Evolutionary conservation across 2,329 filamentous ascomycete species (phyloP), one percentile per base, ranked within the genome.

Genomic region (Claviceps sp.): DNA sequence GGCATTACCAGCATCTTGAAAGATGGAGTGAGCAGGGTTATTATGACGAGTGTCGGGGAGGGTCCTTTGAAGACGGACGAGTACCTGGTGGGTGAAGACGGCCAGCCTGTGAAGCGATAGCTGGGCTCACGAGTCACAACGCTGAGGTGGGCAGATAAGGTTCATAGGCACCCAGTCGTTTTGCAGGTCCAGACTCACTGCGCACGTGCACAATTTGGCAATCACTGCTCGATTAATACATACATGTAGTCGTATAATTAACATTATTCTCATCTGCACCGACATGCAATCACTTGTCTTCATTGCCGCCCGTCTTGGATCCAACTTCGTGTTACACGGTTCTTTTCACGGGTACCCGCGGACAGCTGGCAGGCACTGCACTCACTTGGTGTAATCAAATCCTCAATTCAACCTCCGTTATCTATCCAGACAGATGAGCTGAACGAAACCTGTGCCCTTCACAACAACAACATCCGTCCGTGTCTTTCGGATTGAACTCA

Each of bases 31-130:
- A 89, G 84, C 68, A 80, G 90, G 57, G 84, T 98, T 40, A 98
- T 98, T 59, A 73, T 90, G 72, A 97, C 94, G 1, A 78, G 84
- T 50, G 93, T 98, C 44, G 93, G 93, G 1, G 88, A 94, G 65
- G 93, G 91, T 0, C 93, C 93, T 0, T 70, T 85, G 57, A 87
- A 81, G 74, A 87, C 89, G 4, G 78, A 91, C 16, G 79, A 91
- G 64, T 83, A 84, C 63, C 70, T 96, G 56, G 78, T 94, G 55
- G 79, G 77, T 56, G 84, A 82, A 64, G 76, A 80, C 52, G 85
- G 85, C 14, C 70, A 77, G 59, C 66, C 71, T 38, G 64, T 68
- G 19, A 68, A 61, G 61, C 58, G 62, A 59, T 65, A 58, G 54
- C 30, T 17, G 34, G 10, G 14, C 5, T 13, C 13, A 24, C 19